Evolutionary conservation across 495 filamentous ascomycete species (phyloP), one percentile per base, ranked within the genome.

Genomic region (Neurospora sp.): DNA sequence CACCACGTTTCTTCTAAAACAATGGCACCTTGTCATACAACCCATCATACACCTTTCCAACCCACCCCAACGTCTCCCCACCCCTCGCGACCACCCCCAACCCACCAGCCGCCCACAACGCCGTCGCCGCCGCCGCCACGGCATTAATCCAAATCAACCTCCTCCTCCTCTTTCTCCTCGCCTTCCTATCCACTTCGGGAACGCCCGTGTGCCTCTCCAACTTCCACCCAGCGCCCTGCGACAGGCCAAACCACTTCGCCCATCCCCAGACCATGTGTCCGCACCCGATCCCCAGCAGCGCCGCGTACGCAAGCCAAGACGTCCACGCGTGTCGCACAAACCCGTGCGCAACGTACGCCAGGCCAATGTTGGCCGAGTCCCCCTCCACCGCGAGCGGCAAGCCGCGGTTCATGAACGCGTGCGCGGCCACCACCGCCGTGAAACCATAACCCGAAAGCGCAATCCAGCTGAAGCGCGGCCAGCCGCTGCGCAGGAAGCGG

Each of bases 261-360:
- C 88, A 88, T 1, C 94, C 94, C 86, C 93, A 96, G 31, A 93
- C 88, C 76, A 94, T 89, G 83, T 98, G 94, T 74, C 90, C 94
- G 23, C 86, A 89, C 7, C 89, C 92, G 0, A 91, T 81, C 5
- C 86, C 86, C 31, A 97, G 83, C 77, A 98, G 86, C 14, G 87
- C 83, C 4, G 84, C 78, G 77, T 94, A 97, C 18, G 91, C 88
- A 2, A 85, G 73, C 82, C 89, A 91, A 70, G 88, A 89, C n/a
- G 92, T 82, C 16, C 87, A 72, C 8, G 89, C 87, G 79, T 89
- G 88, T 39, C 88, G 86, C 46, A 89, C 90, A 79, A 97, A 94
- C 5, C 93, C 94, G 81, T 97, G 94, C n/a, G 90, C 89, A 0
- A 97, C 88, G 80, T 90, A 98, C 27, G 89, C 90, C 38, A 98